Percentiles rank a stretch among this genome's conserved stretches.
These are phyloP conservation scores for Brettanomyces sp. DNA, from an alignment of 805 yeast genomes.

Conservation along the genomic window DNA sequence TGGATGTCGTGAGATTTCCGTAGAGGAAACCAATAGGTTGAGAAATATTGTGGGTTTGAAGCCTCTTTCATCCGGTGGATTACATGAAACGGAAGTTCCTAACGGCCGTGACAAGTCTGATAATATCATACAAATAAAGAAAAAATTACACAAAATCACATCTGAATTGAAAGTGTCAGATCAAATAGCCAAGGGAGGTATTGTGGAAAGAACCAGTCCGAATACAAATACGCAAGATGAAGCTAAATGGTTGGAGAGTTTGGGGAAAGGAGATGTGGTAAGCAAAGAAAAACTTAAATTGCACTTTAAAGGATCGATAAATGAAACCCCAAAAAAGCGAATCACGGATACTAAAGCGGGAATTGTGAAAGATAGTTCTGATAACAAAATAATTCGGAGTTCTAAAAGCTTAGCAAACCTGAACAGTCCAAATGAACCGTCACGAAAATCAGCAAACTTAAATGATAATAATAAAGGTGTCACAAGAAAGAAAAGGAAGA, in stretches of 20 bases:
- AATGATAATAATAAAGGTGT: no score
- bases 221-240: conserved; percentile 21
- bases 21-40: conserved; percentile 40
- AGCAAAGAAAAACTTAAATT: background rate
- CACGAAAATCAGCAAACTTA: no score
- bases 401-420: no score
- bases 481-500: conserved; percentile 5
- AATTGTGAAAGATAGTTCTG: no score
- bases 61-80: conserved; percentile 34
- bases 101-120: background rate
- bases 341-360: no score
- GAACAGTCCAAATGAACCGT: no score
- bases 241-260: conserved; percentile 26
- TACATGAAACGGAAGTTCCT: background rate
- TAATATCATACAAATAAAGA: conserved; percentile 12
- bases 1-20: conserved; percentile 17
- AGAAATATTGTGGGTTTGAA: conserved; percentile 35
- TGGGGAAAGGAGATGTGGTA: conserved; percentile 11
- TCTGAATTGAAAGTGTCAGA: conserved; percentile 13
- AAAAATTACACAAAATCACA: conserved; percentile 8
- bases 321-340: no score
- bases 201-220: conserved; percentile 17
- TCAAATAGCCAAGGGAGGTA: conserved; percentile 16
- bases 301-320: no score
- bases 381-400: no score